Evolutionary conservation across 495 filamentous ascomycete genomes (phyloP), one percentile per base, ranked within the genome.

Genomic region (Penicillium taxi): DNA sequence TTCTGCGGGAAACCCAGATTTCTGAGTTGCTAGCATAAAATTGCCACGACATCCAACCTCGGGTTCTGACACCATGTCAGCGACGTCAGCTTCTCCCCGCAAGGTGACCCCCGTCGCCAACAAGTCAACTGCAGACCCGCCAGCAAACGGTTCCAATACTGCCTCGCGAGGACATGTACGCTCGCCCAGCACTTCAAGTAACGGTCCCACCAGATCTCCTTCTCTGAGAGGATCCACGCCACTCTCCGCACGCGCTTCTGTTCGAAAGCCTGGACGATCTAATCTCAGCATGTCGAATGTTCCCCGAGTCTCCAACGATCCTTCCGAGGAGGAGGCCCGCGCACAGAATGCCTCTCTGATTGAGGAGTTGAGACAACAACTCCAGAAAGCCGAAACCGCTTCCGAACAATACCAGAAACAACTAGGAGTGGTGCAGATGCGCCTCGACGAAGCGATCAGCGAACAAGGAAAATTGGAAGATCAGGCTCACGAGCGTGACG

Each of bases 401-500:
- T 82, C 83, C 7, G 86, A 93, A 45, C 79, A 91, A 44, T 82
- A 81, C 50, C 78, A 78, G 59, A 86, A 86, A 47, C 86, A 96
- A 59, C 63, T 81, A 16, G 84, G 87, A 40, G 78, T 93, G 8
- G 58, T 96, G 21, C 87, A 96, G 64, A 76, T 80, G 48, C 78
- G 82, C 44, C 73, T 96, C 2, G 87, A 96, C 45, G 91, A 98
- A 45, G 77, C 88, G 18, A 50, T 83, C 22, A 75, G 74, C 35
- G 87, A 96, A 52, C 88, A 94, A 47, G 75, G 74, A 32, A 83
- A 81, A 61, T 58, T 96, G 37, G 91, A 98, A 52, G 89, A 95
- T 46, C 72, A 73, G 37, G 64, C 80, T 26, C 88, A 96, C 49
- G 86, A 90, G 61, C 78, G 74, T 44, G 86, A 89, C 25, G 80